phyloP scores from a whole-genome alignment of 208 protist species.

The Porcisia deanei region DNA sequence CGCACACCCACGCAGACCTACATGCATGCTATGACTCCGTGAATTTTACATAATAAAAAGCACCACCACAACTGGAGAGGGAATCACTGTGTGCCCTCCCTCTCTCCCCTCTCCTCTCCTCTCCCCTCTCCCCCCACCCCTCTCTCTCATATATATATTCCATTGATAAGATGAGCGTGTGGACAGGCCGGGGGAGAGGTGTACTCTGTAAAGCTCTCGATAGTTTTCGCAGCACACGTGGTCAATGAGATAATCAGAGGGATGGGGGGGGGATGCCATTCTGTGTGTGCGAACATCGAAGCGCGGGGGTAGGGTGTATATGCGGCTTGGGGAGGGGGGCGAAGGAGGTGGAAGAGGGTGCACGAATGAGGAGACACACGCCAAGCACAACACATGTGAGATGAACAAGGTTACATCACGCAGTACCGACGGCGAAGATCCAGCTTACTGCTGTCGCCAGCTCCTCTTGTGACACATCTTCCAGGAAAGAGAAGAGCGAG shows the following conservation, averaged over 20 bases:
- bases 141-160: neutral
- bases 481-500: conserved; percentile 20
- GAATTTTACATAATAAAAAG: neutral
- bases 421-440: conserved; percentile 18
- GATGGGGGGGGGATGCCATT: too few relatives aligned
- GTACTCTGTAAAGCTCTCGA: too few relatives aligned
- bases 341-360: neutral
- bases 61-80: too few relatives aligned
- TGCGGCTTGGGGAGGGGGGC: neutral
- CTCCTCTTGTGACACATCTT: conserved; percentile 13
- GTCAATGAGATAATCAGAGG: neutral
- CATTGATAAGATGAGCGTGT: too few relatives aligned
- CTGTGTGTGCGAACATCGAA: neutral
- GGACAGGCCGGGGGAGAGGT: too few relatives aligned
- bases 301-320: neutral
- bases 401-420: neutral
- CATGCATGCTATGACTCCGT: neutral
- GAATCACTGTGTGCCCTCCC: neutral
- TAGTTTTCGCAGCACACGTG: neutral
- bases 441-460: conserved; percentile 24
- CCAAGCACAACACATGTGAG: neutral
- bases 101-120: neutral
- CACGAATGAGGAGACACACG: neutral
- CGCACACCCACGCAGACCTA: neutral
- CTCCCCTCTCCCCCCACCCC: neutral